Evolutionary conservation across 2,329 filamentous ascomycete species (phyloP).

Genomic region (Emergomyces orientalis): DNA sequence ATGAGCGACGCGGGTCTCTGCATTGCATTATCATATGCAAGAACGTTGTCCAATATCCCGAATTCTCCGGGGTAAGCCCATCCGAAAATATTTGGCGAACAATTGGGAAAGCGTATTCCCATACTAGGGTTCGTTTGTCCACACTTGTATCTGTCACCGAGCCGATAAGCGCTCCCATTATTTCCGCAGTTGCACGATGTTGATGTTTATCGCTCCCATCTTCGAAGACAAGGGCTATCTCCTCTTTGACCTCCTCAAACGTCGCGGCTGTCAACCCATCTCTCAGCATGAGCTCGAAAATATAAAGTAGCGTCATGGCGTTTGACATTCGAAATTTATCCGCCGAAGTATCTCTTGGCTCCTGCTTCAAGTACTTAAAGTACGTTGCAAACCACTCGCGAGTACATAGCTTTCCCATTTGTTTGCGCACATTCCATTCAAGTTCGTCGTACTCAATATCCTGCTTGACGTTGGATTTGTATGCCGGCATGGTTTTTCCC

Average conservation of each 20-base stretch:
- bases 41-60: slow-evolving; percentile 89
- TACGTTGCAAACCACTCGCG: slow-evolving; percentile 77
- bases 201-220: slow-evolving; percentile 97
- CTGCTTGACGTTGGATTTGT: slow-evolving; percentile 56
- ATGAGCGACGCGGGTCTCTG: slow-evolving; percentile 79
- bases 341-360: slow-evolving; percentile 69
- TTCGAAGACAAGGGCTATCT: slow-evolving; percentile 68
- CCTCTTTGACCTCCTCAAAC: slow-evolving; percentile 78
- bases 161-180: slow-evolving; percentile 73
- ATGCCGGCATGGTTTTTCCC: slow-evolving; percentile 77
- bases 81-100: slow-evolving; percentile 81
- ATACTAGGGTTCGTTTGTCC: slow-evolving; percentile 65
- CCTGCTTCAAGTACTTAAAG: slow-evolving; percentile 92
- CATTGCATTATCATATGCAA: slow-evolving; percentile 79
- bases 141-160: slow-evolving; percentile 70
- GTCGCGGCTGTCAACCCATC: slow-evolving; percentile 66
- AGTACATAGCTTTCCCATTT: slow-evolving; percentile 72
- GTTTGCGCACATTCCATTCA: slow-evolving; percentile 62
- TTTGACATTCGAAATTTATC: slow-evolving; percentile 87
- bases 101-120: slow-evolving; percentile 85
- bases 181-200: slow-evolving; percentile 89
- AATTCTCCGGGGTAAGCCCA: slow-evolving; percentile 86
- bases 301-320: slow-evolving; percentile 76
- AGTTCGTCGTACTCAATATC: slow-evolving; percentile 70
- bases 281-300: slow-evolving; percentile 76